Percentiles rank a stretch among this genome's conserved stretches.
phyloP scores from a whole-genome alignment of 441 rosid species.

The Populus hybrid region DNA sequence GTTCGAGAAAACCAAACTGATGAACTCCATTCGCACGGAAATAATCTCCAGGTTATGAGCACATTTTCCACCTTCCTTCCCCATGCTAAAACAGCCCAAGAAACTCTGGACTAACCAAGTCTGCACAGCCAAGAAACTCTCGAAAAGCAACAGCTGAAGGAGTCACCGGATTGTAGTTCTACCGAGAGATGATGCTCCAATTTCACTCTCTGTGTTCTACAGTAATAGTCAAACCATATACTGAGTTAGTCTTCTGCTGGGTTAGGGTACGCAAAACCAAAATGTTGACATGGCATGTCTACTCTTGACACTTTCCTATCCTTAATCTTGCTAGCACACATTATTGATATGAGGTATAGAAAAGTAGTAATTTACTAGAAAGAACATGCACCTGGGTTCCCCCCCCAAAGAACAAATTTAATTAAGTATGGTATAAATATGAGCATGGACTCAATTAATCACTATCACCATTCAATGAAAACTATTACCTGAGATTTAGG shows the following conservation, averaged over 20 bases:
- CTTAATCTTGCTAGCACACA: neutral
- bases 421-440: neutral
- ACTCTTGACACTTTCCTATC: neutral
- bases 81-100: neutral
- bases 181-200: conserved; percentile 80
- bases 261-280: neutral
- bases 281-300: neutral
- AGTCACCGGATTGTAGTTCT: conserved; percentile 73
- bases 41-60: neutral
- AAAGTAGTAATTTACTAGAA: neutral
- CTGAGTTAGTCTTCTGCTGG: neutral
- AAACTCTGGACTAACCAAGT: neutral
- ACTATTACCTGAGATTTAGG: conserved; percentile 78
- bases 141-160: neutral
- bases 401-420: no score
- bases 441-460: neutral
- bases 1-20: conserved; percentile 20
- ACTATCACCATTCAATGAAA: neutral
- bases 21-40: neutral
- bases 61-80: neutral
- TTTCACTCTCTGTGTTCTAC: conserved; percentile 85
- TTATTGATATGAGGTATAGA: neutral
- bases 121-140: neutral
- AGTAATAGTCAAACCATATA: conserved; percentile 1
- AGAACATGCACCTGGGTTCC: neutral